These are phyloP conservation scores for Orychophragmus violaceus DNA, from an alignment of 345 rosid genomes.

Conservation along the genomic window DNA sequence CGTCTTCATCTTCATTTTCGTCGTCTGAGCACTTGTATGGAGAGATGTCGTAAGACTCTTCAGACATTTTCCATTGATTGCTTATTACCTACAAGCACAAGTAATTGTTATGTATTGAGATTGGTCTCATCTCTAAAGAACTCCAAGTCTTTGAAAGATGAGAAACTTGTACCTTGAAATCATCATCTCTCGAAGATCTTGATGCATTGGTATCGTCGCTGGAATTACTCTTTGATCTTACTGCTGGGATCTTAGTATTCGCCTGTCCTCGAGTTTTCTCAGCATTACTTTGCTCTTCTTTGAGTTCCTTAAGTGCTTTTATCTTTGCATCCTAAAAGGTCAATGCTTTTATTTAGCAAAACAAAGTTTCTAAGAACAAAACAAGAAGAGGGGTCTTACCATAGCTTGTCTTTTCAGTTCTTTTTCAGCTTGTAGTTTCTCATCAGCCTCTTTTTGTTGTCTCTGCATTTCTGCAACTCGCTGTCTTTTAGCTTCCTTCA, in stretches of 20 bases:
- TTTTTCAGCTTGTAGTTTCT: conserved; percentile 39
- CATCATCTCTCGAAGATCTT: conserved; percentile 30
- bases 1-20: conserved; percentile 74
- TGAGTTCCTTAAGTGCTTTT: conserved; percentile 29
- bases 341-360: not conserved
- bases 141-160: not conserved
- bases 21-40: conserved; percentile 89
- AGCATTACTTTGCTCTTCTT: conserved; percentile 26
- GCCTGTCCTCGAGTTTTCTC: no score
- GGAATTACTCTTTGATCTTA: conserved; percentile 32
- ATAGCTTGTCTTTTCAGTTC: conserved; percentile 37
- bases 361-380: conserved; percentile 1
- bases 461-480: conserved; percentile 52
- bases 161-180: conserved; percentile 45
- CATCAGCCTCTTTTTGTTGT: conserved; percentile 40
- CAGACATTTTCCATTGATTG: conserved; percentile 28
- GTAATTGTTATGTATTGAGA: not conserved
- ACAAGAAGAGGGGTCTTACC: conserved; percentile 33
- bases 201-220: conserved; percentile 30
- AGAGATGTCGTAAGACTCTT: conserved; percentile 83
- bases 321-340: conserved; percentile 39
- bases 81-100: conserved; percentile 33
- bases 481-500: conserved; percentile 60
- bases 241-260: conserved; percentile 25
- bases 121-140: conserved; percentile 3